Base-by-base conservation (phyloP, 176 grass and related monocot species). In the Hsuehochloa calcarea region DNA sequence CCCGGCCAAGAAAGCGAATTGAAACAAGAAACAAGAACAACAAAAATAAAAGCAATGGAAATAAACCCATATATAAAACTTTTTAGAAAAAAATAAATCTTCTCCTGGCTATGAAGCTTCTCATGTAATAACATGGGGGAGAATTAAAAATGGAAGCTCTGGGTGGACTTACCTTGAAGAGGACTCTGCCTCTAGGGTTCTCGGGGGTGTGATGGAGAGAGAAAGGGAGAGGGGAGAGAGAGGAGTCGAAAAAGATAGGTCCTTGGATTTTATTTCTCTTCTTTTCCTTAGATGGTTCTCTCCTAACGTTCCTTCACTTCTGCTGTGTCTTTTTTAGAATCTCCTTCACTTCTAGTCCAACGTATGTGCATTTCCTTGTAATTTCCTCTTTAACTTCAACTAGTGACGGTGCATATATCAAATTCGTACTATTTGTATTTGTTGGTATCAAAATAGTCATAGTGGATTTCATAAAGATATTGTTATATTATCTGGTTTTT, bases 131-230 rank as follows among this genome's bases (percentile, higher is more conserved):
- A 38, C 34, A 38, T 17, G 15, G 64, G 34, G 31, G 3, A 38
- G 31, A 17, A 38, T 19, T 38, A 17, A 38, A 38, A 67, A 67
- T 67, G 65, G 65, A 20, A 20, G 34, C 65, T 20, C 34, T 5
- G 34, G 34, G 65, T 10, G 34, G 65, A 34, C 34, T 81, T 86
- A 86, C 88, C 78, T 77, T 72, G 82, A 71, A 61, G 77, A 74
- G 70, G 47, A 22, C 68, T 35, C 65, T 86, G 78, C 71, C 26
- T 59, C 71, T 78, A 78, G 83, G 77, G 88, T 78, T 90, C 83
- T 68, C 77, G 46, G 27, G 54, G 65, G 55, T n/a, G 56, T 41
- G 68, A 46, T 49, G 58, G 16, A 20, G 61, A 68, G 44, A 87
- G 69, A 75, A 9, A 64, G 16, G 6, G 62, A 60, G 56, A 8